Conservation (phyloP, 768 basidiomycete species). For the Pulveroboletus sp. region DNA sequence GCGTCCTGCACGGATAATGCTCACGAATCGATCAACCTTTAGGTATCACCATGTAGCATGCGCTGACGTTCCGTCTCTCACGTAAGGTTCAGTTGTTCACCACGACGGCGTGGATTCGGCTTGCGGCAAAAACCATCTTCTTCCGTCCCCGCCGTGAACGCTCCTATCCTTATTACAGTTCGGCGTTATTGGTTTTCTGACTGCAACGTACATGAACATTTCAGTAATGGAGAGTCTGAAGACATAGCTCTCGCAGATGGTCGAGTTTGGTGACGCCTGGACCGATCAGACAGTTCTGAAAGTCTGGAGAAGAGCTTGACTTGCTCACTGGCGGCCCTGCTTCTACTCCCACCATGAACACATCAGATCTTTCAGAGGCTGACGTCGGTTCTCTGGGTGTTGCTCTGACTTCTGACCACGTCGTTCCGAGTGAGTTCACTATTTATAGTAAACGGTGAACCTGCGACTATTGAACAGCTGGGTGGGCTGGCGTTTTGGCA, state of each 20-base stretch:
- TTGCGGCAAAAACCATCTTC: not conserved
- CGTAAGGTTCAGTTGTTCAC: not conserved
- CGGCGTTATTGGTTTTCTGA: not conserved
- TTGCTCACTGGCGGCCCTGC: not conserved
- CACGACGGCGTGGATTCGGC: not conserved
- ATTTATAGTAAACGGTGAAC: not conserved
- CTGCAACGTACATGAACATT: not conserved
- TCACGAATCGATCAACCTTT: not conserved
- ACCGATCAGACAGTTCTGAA: not conserved
- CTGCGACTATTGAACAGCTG: not conserved
- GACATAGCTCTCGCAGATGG: not conserved
- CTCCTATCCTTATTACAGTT: not conserved
- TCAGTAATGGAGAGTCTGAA: not conserved
- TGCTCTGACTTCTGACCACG: not conserved
- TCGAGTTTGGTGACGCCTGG: not conserved
- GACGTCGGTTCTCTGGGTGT: not conserved
- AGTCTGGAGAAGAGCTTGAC: not conserved
- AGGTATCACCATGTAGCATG: not conserved
- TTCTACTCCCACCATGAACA: not conserved
- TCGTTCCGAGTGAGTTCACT: not conserved
- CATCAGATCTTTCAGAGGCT: too few relatives aligned
- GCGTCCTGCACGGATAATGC: not conserved
- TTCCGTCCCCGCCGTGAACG: not conserved
- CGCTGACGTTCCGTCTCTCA: not conserved
- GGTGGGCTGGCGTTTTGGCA: too few relatives aligned